Percentiles rank a stretch among this genome's conserved stretches.
Evolutionary conservation across 164 flowering plant genomes (phyloP).

Genomic region (Macadamia integrifolia): DNA sequence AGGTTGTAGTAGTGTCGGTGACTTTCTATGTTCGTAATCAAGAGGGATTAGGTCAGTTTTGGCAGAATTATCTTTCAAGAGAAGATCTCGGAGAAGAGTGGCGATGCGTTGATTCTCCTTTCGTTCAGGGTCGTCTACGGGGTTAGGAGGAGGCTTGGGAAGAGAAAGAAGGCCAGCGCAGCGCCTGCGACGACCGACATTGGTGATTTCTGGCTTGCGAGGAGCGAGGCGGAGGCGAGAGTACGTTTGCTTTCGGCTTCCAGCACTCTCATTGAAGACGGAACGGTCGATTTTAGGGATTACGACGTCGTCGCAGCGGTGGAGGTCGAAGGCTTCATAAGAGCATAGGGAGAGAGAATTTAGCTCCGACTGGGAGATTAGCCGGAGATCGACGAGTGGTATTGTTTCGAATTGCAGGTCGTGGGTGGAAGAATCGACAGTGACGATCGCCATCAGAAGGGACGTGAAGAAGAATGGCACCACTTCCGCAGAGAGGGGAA

Average conservation of each 20-base stretch:
- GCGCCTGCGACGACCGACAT: conserved; percentile 16
- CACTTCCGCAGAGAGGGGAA: too few relatives aligned
- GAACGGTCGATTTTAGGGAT: conserved; percentile 77
- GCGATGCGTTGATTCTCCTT: conserved; percentile 47
- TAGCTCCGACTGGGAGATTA: conserved; percentile 71
- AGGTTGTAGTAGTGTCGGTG: not conserved
- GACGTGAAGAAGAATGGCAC: not conserved
- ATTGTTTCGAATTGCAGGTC: conserved; percentile 34
- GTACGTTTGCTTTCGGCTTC: conserved; percentile 83
- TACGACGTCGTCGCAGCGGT: conserved; percentile 38
- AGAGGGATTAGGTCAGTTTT: conserved; percentile 19
- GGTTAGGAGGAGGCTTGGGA: conserved; percentile 3
- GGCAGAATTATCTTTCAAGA: conserved; percentile 16
- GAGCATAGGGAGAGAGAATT: conserved; percentile 53
- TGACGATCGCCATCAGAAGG: conserved; percentile 36
- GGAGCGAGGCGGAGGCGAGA: conserved; percentile 80
- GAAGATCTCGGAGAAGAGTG: conserved; percentile 37
- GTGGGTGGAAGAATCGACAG: conserved; percentile 22
- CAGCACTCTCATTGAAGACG: conserved; percentile 87
- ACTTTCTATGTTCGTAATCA: conserved; percentile 17
- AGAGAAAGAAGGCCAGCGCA: conserved; percentile 12
- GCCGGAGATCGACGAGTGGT: conserved; percentile 70
- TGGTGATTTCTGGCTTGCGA: conserved; percentile 25
- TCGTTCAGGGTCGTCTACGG: conserved; percentile 25
- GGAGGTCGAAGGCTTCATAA: conserved; percentile 25